phyloP scores from a whole-genome alignment of 2,329 filamentous ascomycete genomes.

The Ceratocystiopsis minuta region DNA sequence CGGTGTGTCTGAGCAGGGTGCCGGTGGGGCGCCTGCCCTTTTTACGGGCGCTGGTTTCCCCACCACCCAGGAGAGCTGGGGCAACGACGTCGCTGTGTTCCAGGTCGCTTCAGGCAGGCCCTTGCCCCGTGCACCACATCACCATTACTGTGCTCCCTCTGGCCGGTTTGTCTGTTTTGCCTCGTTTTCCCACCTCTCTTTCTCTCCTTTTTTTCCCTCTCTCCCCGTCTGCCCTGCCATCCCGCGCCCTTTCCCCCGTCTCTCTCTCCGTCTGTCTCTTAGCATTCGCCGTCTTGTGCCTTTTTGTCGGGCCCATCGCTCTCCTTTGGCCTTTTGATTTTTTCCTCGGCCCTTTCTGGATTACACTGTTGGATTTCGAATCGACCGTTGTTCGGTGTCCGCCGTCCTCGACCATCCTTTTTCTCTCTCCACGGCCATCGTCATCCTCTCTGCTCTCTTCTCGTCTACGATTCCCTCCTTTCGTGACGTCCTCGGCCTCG shows the following conservation, averaged over 20 bases:
- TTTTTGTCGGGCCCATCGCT: slow-evolving; percentile 1
- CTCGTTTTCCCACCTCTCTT: background rate
- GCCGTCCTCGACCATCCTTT: background rate
- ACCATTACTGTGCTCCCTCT: slow-evolving; percentile 1
- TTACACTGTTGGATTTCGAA: too few species aligned
- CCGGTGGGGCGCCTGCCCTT: background rate
- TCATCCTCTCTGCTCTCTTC: too few species aligned
- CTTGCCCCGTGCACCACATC: slow-evolving; percentile 4
- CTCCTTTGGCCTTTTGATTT: background rate
- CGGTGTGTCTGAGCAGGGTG: slow-evolving; percentile 4
- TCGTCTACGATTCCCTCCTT: too few species aligned
- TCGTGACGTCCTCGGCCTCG: too few species aligned
- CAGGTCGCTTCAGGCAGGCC: background rate
- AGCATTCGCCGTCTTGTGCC: background rate
- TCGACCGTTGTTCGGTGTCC: too few species aligned
- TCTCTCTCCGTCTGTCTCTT: slow-evolving; percentile 1
- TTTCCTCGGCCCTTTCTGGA: background rate
- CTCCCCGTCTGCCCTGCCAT: background rate
- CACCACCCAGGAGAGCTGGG: slow-evolving; percentile 3
- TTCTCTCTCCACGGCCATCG: background rate
- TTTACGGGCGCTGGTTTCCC: slow-evolving; percentile 2
- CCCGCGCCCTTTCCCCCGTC: background rate
- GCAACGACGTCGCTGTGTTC: slow-evolving; percentile 5
- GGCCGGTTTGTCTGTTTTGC: too few species aligned
- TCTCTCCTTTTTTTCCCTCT: slow-evolving; percentile 2